Conservation (phyloP, 306 rosid genomes). For the Cucurbita moschata region DNA sequence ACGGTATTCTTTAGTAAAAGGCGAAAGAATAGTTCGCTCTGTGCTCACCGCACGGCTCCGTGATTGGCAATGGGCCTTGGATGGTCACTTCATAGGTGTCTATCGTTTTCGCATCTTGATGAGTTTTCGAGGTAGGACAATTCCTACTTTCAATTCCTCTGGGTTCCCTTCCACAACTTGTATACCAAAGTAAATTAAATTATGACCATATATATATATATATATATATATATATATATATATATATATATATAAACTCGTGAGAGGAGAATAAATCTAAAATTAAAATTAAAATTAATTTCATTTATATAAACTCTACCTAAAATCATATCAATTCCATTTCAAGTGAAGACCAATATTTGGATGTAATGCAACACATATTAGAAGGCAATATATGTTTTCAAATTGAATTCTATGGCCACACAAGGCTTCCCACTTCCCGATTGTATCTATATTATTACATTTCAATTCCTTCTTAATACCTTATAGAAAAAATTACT, state of each 20-base stretch:
- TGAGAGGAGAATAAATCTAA: too few species aligned
- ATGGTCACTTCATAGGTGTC: background rate
- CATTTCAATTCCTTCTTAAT: too few species aligned
- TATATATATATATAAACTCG: too few species aligned
- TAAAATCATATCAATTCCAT: background rate
- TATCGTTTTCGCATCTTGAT: background rate
- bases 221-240: too few species aligned
- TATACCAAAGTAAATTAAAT: too few species aligned
- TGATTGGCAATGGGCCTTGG: accelerated
- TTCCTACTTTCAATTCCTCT: background rate
- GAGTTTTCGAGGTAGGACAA: background rate
- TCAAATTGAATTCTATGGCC: too few species aligned
- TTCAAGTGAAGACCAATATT: background rate
- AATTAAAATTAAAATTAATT: too few species aligned
- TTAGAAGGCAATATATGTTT: background rate
- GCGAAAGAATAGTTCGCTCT: conserved; percentile 41
- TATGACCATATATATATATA: too few species aligned
- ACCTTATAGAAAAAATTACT: too few species aligned
- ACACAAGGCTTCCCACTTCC: too few species aligned
- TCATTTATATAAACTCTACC: too few species aligned
- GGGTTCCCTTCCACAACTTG: background rate
- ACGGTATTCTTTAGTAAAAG: conserved; percentile 68
- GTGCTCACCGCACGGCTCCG: background rate
- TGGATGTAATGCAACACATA: background rate
- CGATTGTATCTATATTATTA: too few species aligned